Evolutionary conservation across 2,329 filamentous ascomycete species (phyloP), one percentile per base, ranked within the genome.

Genomic region (Fusarium buxicola): DNA sequence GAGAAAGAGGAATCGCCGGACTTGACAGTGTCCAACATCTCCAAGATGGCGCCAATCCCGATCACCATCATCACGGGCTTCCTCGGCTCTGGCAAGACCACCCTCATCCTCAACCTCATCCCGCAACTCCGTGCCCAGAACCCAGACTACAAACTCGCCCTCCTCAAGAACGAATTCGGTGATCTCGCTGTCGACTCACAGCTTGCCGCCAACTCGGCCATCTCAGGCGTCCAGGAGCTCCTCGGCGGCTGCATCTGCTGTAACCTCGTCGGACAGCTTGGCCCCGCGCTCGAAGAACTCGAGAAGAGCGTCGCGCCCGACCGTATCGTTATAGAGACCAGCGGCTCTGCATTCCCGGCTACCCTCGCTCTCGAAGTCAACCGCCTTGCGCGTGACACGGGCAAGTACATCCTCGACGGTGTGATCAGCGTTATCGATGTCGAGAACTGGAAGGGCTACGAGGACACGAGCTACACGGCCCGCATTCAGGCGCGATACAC

Each of bases 201-300:
- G 75, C 89, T 99, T 27, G 94, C 95, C 13, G 84, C 90, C 0
- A 90, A 90, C 12, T 87, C 87, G 45, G 89, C 94, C 62, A 93
- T 99, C 68, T 90, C 92, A 1, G 94, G 93, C 52, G 94, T 97
- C 5, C 91, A 91, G 70, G 95, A 99, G 77, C 85, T 99, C 1
- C 89, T 99, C 50, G 96, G 97, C 75, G 95, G 94, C 66, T 98
- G 95, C 80, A 98, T 99, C 77, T 99, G 95, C 85, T 99, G 95
- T 81, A 98, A 98, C 75, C 89, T 98, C 24, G 94, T 99, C 59
- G 95, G 95, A 13, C 92, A 96, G 76, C 87, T 99, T 8, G 86
- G 87, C 58, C 88, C 90, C 43, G 94, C 94, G 2, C 87, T 99
- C 15, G 79, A 85, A 38, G 89, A 95, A 72, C 87, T 99, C 35